Conservation (phyloP, 2,329 filamentous ascomycete genomes). For the Alternaria sp. region DNA sequence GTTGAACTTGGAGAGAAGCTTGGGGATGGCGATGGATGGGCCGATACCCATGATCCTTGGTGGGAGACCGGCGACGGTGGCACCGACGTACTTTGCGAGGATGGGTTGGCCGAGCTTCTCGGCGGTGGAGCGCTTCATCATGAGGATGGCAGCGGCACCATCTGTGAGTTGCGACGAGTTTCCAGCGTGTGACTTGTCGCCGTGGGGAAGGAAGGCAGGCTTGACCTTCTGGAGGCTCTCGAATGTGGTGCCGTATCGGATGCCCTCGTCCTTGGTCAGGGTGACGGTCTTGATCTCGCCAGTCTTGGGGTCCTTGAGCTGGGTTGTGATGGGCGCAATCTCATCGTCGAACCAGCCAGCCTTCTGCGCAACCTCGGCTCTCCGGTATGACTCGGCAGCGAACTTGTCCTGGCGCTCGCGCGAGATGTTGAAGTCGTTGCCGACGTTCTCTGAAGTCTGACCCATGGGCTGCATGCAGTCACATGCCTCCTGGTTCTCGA, state of each 20-base stretch:
- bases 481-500: slow-evolving; percentile 75
- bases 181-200: slow-evolving; percentile 84
- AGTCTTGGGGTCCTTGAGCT: slow-evolving; percentile 82
- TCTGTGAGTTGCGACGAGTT: slow-evolving; percentile 97
- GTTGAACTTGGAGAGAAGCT: slow-evolving; percentile 83
- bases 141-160: slow-evolving; percentile 84
- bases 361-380: slow-evolving; percentile 90
- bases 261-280: slow-evolving; percentile 86
- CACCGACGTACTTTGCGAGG: slow-evolving; percentile 91
- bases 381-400: slow-evolving; percentile 84
- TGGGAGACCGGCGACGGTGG: slow-evolving; percentile 87
- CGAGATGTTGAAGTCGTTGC: slow-evolving; percentile 84
- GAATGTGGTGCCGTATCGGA: slow-evolving; percentile 86
- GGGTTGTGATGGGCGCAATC: slow-evolving; percentile 86
- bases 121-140: slow-evolving; percentile 95
- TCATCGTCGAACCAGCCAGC: slow-evolving; percentile 92
- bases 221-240: slow-evolving; percentile 86
- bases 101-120: slow-evolving; percentile 88
- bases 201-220: slow-evolving; percentile 88
- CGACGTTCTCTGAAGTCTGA: slow-evolving; percentile 96
- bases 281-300: slow-evolving; percentile 80
- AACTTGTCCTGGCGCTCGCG: slow-evolving; percentile 84
- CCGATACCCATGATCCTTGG: slow-evolving; percentile 98
- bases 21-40: slow-evolving; percentile 74
- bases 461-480: slow-evolving; percentile 98